Conservation (phyloP, 129 eudicot species). For the Escallonia herrerae region DNA sequence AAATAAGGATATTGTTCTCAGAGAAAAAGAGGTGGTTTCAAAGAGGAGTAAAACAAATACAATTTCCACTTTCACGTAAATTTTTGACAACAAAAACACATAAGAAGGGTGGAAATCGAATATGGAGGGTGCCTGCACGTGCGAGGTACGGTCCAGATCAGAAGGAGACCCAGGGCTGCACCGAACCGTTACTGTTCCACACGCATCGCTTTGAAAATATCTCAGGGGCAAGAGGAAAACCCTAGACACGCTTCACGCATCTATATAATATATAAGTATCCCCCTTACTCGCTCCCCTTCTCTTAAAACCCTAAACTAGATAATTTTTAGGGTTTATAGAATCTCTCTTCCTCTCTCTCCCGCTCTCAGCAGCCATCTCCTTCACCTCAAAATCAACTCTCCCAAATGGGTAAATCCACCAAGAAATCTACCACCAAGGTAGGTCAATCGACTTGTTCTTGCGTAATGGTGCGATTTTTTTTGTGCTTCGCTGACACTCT, state of each 20-base stretch:
- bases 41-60: too few species aligned
- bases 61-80: too few species aligned
- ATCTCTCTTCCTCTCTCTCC: too few species aligned
- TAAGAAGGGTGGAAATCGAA: too few species aligned
- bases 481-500: neutral
- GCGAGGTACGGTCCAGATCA: neutral
- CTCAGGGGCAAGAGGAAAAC: neutral
- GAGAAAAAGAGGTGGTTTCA: too few species aligned
- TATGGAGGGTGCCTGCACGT: too few species aligned
- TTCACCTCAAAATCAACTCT: neutral
- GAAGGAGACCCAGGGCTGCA: neutral
- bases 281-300: neutral
- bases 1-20: too few species aligned
- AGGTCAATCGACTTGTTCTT: neutral
- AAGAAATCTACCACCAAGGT: constrained; percentile 9
- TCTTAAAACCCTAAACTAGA: constrained; percentile 6
- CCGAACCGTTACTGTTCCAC: neutral
- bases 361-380: neutral
- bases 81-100: too few species aligned
- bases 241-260: neutral
- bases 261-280: neutral
- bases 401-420: constrained; percentile 11
- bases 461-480: neutral
- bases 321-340: neutral
- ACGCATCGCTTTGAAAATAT: neutral